Evolutionary conservation across 73 alveolate genomes (phyloP), one percentile per base, ranked within the genome.

Genomic region (Paramecium pentaurelia): DNA sequence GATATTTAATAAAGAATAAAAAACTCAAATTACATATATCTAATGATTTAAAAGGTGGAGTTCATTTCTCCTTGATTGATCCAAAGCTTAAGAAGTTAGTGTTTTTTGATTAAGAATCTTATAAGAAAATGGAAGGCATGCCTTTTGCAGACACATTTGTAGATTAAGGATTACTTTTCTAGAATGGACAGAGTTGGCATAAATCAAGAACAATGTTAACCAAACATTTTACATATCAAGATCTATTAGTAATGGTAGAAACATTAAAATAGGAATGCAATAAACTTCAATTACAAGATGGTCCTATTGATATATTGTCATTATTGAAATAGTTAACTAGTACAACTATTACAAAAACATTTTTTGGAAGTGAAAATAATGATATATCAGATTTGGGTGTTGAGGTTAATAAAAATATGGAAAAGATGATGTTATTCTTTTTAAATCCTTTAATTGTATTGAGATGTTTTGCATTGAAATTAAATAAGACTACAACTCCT

Each of bases 1-100:
- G 88, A 44, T 80, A 18, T 45, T 28, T 44, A 8, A 18, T 10
- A 8, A 44, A 18, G 47, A 80, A 80, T 12, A 34, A 34, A 0
- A 80, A 80, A 11, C 30, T 80, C 30, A 44, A 80, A 49, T 25
- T 80, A 9, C 91, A 80, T 45, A 36, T 80, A 12, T 45, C 91
- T 7, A 45, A 44, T 80, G 75, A 80, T 49, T 64, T 44, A 14
- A 80, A 80, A 80, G 91, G 91, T 8, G 91, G 91, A 36, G 91
- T 80, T 80, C 91, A 44, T n/a, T 80, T 20, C 27, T 10, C 77
- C 16, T 80, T 80, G 16, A 37, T 80, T 12, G 91, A 80, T 47
- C 77, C 75, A 5, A 25, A 14, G 14, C 47, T 80, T 6, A 80
- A 80, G 30, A 80, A 25, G 16, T 18, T 8, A 44, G 91, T 80